Conservation (phyloP, 2,329 filamentous ascomycete species). For the Penicillium brevicompactum region DNA sequence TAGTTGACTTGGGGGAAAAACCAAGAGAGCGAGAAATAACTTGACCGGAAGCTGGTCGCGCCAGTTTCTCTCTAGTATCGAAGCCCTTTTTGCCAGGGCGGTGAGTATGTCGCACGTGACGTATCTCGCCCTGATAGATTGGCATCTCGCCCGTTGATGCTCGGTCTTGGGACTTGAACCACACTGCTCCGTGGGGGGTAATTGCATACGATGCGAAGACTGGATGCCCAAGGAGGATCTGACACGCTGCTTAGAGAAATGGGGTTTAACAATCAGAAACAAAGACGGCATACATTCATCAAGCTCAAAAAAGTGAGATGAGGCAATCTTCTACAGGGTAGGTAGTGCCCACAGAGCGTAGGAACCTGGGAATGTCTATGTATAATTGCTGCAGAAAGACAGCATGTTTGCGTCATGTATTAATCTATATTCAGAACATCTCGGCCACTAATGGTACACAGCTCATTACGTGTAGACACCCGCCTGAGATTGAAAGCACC, state of each 20-base stretch:
- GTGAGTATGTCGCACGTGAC: neutral
- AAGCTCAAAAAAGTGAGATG: too few relatives aligned
- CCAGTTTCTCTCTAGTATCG: conserved; percentile 21
- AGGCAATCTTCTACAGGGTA: too few relatives aligned
- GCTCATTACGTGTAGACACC: conserved; percentile 23
- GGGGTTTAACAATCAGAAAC: too few relatives aligned
- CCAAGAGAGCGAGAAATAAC: conserved; percentile 9
- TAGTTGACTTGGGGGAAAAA: conserved; percentile 1
- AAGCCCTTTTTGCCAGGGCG: conserved; percentile 29
- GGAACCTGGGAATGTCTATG: neutral
- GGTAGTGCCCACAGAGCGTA: too few relatives aligned
- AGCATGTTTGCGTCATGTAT: conserved; percentile 15
- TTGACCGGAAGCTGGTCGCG: conserved; percentile 16
- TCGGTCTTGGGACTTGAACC: neutral
- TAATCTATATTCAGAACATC: conserved; percentile 26
- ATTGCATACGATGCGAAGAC: too few relatives aligned
- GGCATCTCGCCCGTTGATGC: too few relatives aligned
- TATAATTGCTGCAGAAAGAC: neutral
- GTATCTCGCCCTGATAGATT: neutral
- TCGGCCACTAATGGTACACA: conserved; percentile 23
- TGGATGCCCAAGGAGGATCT: too few relatives aligned
- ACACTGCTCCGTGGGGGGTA: neutral
- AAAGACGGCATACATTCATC: too few relatives aligned
- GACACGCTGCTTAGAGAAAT: too few relatives aligned
- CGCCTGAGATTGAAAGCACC: conserved; percentile 20